These are phyloP conservation scores for Grosmannia penicillata DNA, from an alignment of 2,329 filamentous ascomycete species.

Conservation along the genomic window DNA sequence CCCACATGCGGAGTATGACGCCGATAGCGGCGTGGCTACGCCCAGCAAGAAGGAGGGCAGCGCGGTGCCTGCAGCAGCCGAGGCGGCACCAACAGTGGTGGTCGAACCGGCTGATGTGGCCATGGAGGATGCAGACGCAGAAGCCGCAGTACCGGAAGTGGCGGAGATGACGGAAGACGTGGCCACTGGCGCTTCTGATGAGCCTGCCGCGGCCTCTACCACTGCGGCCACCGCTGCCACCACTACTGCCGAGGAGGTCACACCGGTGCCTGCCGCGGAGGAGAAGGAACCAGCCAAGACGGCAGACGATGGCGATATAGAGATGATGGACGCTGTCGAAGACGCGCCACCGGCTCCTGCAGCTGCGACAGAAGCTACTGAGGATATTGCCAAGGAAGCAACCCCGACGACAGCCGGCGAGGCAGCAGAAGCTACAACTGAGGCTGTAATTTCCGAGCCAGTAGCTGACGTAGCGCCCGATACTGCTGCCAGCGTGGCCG, in stretches of 20 bases:
- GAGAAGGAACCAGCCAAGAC: slow-evolving; percentile 18
- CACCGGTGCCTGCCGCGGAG: slow-evolving; percentile 5
- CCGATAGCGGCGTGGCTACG: slow-evolving; percentile 8
- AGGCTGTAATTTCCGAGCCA: background rate
- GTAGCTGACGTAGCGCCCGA: background rate
- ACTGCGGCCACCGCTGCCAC: background rate
- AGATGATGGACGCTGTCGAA: slow-evolving; percentile 21
- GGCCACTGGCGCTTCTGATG: no score
- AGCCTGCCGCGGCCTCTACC: background rate
- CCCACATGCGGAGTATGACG: slow-evolving; percentile 26
- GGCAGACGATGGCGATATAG: slow-evolving; percentile 30
- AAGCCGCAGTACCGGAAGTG: background rate
- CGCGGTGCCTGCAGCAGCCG: background rate
- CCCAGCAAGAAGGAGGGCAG: background rate
- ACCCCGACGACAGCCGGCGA: slow-evolving; percentile 3
- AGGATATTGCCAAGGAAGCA: slow-evolving; percentile 7
- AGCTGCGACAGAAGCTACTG: slow-evolving; percentile 10
- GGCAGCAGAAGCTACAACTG: slow-evolving; percentile 1
- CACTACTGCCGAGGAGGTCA: no score
- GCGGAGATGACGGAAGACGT: no score
- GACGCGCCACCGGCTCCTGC: slow-evolving; percentile 9
- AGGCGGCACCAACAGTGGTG: slow-evolving; percentile 7
- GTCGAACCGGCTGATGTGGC: slow-evolving; percentile 16
- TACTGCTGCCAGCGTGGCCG: background rate
- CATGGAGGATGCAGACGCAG: slow-evolving; percentile 20